A percentile compares a stretch with the other conserved stretches of the same genome.
Conservation (phyloP, 2,329 filamentous ascomycete species). For the Penicillium decumbens region DNA sequence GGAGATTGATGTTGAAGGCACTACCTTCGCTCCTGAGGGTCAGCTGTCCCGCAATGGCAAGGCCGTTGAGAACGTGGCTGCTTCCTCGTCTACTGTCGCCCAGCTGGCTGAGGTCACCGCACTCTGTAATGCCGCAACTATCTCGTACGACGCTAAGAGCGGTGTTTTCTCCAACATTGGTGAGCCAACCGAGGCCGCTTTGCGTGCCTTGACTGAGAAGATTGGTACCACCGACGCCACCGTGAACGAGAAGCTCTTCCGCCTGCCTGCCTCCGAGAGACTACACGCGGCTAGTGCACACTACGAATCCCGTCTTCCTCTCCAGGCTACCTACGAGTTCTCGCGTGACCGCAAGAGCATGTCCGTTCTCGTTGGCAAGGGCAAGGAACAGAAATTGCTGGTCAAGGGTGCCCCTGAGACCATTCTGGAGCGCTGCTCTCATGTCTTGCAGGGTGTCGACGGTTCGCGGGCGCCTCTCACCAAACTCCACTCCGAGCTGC, state of each 20-base stretch:
- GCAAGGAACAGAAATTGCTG: slow-evolving; percentile 69
- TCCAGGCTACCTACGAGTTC: slow-evolving; percentile 89
- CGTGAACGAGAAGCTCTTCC: slow-evolving; percentile 51
- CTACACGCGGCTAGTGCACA: slow-evolving; percentile 77
- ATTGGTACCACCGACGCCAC: slow-evolving; percentile 72
- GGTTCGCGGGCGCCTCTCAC: slow-evolving; percentile 72
- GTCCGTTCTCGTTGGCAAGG: slow-evolving; percentile 81
- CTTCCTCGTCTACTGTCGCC: slow-evolving; percentile 68
- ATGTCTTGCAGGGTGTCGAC: slow-evolving; percentile 69
- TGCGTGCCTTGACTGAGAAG: slow-evolving; percentile 89
- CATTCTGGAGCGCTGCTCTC: slow-evolving; percentile 85
- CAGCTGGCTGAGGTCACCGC: slow-evolving; percentile 68
- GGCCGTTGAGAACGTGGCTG: slow-evolving; percentile 62
- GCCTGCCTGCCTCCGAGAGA: slow-evolving; percentile 53
- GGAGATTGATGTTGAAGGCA: slow-evolving; percentile 85
- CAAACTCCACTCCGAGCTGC: slow-evolving; percentile 62
- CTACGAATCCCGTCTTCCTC: slow-evolving; percentile 71
- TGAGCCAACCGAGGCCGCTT: slow-evolving; percentile 90
- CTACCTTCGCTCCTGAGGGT: slow-evolving; percentile 82
- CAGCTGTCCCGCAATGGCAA: slow-evolving; percentile 66
- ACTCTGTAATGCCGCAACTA: slow-evolving; percentile 82
- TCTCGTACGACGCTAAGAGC: slow-evolving; percentile 74
- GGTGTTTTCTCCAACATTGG: slow-evolving; percentile 76
- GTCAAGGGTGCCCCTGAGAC: slow-evolving; percentile 97
- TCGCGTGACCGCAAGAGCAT: slow-evolving; percentile 98